Evolutionary conservation across 2,329 filamentous ascomycete species (phyloP).

Genomic region (Botrytis galanthina): DNA sequence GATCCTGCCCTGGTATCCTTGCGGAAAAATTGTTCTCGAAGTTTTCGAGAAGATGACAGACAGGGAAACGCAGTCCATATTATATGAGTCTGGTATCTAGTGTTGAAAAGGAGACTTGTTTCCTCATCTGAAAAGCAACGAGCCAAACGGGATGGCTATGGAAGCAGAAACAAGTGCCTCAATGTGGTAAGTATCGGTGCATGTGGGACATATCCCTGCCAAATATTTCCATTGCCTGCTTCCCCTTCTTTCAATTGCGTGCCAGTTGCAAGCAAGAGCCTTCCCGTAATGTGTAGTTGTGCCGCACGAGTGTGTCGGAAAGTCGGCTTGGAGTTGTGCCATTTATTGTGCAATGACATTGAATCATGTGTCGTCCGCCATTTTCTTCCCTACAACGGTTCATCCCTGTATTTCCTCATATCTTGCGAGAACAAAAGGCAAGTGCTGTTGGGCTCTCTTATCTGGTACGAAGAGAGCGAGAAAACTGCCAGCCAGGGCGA

Average conservation of each 20-base stretch:
- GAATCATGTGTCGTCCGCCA: background rate
- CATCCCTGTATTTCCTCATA: background rate
- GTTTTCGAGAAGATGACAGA: background rate
- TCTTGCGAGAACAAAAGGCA: too few species aligned
- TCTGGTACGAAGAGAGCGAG: background rate
- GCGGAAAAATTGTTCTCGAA: background rate
- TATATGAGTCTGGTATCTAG: background rate
- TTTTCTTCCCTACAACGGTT: background rate
- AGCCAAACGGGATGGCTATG: background rate
- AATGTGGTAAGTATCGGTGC: background rate
- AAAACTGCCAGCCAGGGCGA: too few species aligned
- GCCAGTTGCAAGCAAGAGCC: too few species aligned
- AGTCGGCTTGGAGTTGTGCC: background rate
- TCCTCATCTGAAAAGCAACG: background rate
- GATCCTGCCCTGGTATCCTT: background rate
- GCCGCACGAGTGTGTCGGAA: background rate
- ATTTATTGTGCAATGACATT: background rate
- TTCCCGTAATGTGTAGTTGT: background rate
- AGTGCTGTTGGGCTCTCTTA: background rate
- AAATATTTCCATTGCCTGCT: background rate
- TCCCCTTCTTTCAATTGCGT: background rate
- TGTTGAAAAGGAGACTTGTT: background rate
- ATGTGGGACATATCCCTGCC: background rate
- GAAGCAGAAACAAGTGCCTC: background rate
- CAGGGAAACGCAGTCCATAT: background rate